These are phyloP conservation scores for Lantana camara DNA, from an alignment of 257 asterid species.

Conservation along the genomic window DNA sequence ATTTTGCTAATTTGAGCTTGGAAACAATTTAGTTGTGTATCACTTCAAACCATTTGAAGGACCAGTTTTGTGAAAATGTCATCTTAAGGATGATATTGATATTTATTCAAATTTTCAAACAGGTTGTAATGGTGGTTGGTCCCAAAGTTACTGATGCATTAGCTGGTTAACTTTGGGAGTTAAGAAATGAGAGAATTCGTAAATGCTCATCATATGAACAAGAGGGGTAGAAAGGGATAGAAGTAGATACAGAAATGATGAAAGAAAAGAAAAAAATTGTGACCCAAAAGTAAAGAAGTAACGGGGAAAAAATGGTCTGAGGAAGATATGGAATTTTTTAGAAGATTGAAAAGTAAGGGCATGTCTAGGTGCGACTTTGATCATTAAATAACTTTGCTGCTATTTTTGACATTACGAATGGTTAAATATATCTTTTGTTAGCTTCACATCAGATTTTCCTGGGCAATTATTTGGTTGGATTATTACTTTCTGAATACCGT, in stretches of 20 bases:
- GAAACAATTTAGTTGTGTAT: not conserved
- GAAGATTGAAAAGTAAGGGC: conserved; percentile 8
- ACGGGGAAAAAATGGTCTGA: too few relatives aligned
- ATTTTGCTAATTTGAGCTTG: not conserved
- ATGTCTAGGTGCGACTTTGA: not conserved
- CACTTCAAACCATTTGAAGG: not conserved
- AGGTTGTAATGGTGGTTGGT: conserved; percentile 79
- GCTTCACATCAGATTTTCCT: conserved; percentile 4
- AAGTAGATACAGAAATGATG: not conserved
- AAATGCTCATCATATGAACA: conserved; percentile 58
- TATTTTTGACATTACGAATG: not conserved
- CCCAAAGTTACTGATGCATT: conserved; percentile 87
- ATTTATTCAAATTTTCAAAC: conserved; percentile 35
- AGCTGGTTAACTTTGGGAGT: conserved; percentile 99
- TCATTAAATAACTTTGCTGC: not conserved
- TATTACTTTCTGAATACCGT: conserved; percentile 16
- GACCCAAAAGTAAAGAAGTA: not conserved
- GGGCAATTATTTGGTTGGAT: not conserved
- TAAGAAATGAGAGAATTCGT: conserved; percentile 93
- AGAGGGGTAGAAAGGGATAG: not conserved
- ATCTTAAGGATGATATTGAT: too few relatives aligned
- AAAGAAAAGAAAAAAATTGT: not conserved
- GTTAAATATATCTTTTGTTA: conserved; percentile 8
- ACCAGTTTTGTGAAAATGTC: not conserved
- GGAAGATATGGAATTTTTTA: not conserved